phyloP scores from a whole-genome alignment of 352 stramenopile genomes.

The Phytopythium litorale region DNA sequence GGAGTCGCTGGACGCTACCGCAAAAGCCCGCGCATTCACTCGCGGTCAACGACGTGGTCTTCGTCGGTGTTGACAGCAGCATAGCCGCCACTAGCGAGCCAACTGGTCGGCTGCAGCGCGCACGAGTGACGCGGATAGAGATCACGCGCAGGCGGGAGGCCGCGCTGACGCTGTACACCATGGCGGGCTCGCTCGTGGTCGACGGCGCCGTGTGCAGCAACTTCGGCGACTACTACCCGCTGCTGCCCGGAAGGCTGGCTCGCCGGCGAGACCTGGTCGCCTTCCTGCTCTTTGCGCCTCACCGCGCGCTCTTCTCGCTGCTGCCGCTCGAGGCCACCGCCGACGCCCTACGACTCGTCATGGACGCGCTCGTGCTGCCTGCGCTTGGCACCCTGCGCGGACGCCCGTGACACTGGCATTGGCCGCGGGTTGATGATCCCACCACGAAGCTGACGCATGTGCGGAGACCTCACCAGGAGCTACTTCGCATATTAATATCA shows the following conservation, averaged over 20 bases:
- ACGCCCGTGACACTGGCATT: not conserved
- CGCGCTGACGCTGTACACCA: slow-evolving; percentile 63
- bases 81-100: not conserved
- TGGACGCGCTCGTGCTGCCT: slow-evolving; percentile 45
- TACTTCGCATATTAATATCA: no score
- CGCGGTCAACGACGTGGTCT: not conserved
- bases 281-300: slow-evolving; percentile 44
- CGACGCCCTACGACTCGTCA: slow-evolving; percentile 34
- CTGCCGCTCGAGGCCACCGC: slow-evolving; percentile 43
- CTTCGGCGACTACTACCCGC: slow-evolving; percentile 69
- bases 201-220: slow-evolving; percentile 71
- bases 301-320: slow-evolving; percentile 46
- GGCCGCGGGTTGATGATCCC: no score
- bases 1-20: slow-evolving; percentile 13
- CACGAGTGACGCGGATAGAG: slow-evolving; percentile 25
- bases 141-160: slow-evolving; percentile 15
- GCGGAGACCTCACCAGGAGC: not conserved
- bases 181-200: slow-evolving; percentile 61
- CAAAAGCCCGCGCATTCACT: slow-evolving; percentile 53
- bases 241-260: slow-evolving; percentile 14
- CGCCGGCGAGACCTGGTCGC: slow-evolving; percentile 32
- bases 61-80: no score
- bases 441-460: not conserved
- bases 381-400: slow-evolving; percentile 20
- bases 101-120: not conserved